These are phyloP conservation scores for Beauveria asiatica DNA, from an alignment of 2,329 filamentous ascomycete genomes.

Conservation along the genomic window DNA sequence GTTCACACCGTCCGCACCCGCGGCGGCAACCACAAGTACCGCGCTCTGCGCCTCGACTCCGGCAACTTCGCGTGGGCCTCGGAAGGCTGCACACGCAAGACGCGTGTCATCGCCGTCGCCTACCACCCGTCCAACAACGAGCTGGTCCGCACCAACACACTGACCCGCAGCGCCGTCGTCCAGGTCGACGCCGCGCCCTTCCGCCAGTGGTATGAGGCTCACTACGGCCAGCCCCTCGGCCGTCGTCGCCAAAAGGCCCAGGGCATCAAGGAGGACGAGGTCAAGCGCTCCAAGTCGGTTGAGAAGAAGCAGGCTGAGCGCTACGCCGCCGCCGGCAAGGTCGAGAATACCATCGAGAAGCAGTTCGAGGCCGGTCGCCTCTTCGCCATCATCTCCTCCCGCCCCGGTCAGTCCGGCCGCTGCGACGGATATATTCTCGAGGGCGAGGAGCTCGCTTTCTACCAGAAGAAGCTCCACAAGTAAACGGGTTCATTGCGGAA, in stretches of 20 bases:
- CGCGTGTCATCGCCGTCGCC: slow-evolving; percentile 94
- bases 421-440: slow-evolving; percentile 96
- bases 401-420: slow-evolving; percentile 95
- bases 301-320: slow-evolving; percentile 94
- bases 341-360: slow-evolving; percentile 85
- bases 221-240: slow-evolving; percentile 89
- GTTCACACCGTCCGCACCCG: slow-evolving; percentile 95
- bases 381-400: slow-evolving; percentile 84
- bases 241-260: slow-evolving; percentile 84
- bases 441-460: slow-evolving; percentile 99
- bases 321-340: slow-evolving; percentile 78
- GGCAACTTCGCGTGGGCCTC: slow-evolving; percentile 99
- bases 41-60: slow-evolving; percentile 93
- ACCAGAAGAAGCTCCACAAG: slow-evolving; percentile 99
- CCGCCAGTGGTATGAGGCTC: slow-evolving; percentile 99
- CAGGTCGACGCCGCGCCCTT: slow-evolving; percentile 98
- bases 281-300: slow-evolving; percentile 91
- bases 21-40: slow-evolving; percentile 99
- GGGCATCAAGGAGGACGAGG: slow-evolving; percentile 52
- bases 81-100: slow-evolving; percentile 97
- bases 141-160: slow-evolving; percentile 99
- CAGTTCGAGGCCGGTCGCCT: slow-evolving; percentile 99
- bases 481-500: slow-evolving; percentile 42
- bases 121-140: slow-evolving; percentile 99
- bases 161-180: slow-evolving; percentile 97